These are phyloP conservation scores for Ocimum tenuiflorum DNA, from an alignment of 257 asterid genomes.

Conservation along the genomic window DNA sequence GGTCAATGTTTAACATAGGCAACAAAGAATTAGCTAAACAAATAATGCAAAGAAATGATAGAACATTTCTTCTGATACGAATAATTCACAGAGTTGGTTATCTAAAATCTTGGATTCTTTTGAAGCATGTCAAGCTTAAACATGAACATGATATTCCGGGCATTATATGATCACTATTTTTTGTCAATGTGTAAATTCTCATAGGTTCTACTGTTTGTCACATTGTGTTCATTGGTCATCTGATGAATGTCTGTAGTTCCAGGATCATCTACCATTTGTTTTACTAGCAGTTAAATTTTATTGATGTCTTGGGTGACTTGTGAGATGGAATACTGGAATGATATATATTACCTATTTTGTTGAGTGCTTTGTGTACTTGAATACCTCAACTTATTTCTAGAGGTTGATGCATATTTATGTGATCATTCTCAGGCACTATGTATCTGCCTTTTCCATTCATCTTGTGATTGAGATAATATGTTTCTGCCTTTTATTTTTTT, in stretches of 20 bases:
- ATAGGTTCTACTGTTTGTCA: neutral
- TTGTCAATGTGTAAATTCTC: neutral
- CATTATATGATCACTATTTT: neutral
- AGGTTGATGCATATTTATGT: neutral
- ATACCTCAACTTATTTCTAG: neutral
- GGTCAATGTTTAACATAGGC: too few relatives aligned
- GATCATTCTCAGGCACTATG: neutral
- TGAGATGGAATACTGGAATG: neutral
- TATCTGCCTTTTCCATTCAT: neutral
- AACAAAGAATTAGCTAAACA: too few relatives aligned
- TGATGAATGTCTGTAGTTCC: too few relatives aligned
- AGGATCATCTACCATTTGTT: too few relatives aligned
- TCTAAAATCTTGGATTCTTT: neutral
- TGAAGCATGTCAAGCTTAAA: neutral
- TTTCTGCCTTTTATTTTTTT: neutral
- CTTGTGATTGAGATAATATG: conserved; percentile 5
- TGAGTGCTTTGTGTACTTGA: neutral
- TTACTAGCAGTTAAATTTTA: neutral
- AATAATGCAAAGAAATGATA: too few relatives aligned
- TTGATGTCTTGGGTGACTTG: neutral
- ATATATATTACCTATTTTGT: neutral
- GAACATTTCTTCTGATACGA: too few relatives aligned
- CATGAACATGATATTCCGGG: neutral
- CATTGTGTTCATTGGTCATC: neutral
- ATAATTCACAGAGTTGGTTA: neutral